phyloP scores from a whole-genome alignment of 208 protist genomes.

The Acanthamoeba divionensis region DNA sequence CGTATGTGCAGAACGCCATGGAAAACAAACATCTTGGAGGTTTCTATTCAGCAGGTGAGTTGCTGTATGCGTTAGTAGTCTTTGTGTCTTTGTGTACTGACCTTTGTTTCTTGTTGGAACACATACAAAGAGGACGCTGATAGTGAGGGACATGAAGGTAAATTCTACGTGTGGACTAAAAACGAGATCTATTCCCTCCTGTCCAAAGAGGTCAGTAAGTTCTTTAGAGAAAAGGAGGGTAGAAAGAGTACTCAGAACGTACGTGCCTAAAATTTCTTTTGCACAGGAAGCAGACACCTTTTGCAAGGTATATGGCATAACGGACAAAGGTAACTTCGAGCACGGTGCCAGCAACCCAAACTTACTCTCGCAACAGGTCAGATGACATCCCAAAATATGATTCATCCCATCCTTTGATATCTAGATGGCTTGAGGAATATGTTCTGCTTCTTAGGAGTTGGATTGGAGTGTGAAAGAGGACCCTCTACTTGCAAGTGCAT shows the following conservation, averaged over 20 bases:
- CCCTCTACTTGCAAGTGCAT: not conserved
- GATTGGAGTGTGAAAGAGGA: slow-evolving; percentile 18
- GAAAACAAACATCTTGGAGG: slow-evolving; percentile 42
- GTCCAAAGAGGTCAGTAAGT: not conserved
- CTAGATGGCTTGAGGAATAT: not conserved
- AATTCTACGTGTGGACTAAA: slow-evolving; percentile 65
- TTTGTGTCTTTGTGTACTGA: not conserved
- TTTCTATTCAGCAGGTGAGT: slow-evolving; percentile 58
- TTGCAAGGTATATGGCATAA: slow-evolving; percentile 3
- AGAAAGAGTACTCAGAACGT: not conserved
- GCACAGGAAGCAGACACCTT: not conserved
- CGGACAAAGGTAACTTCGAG: slow-evolving; percentile 33
- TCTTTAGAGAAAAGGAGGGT: not conserved
- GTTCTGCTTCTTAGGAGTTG: not conserved
- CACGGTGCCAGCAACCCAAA: slow-evolving; percentile 11
- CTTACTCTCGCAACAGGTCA: not conserved
- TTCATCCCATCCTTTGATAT: not conserved
- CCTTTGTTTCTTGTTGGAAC: not conserved
- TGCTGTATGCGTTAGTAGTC: not conserved
- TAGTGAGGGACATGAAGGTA: slow-evolving; percentile 56
- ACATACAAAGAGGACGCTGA: slow-evolving; percentile 36
- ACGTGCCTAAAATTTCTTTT: not conserved
- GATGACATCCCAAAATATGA: too few relatives aligned
- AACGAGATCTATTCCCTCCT: slow-evolving; percentile 38
- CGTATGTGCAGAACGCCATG: slow-evolving; percentile 42